Evolutionary conservation across 805 yeast species (phyloP), one percentile per base, ranked within the genome.

Genomic region (Yamadazyma akitaensis): DNA sequence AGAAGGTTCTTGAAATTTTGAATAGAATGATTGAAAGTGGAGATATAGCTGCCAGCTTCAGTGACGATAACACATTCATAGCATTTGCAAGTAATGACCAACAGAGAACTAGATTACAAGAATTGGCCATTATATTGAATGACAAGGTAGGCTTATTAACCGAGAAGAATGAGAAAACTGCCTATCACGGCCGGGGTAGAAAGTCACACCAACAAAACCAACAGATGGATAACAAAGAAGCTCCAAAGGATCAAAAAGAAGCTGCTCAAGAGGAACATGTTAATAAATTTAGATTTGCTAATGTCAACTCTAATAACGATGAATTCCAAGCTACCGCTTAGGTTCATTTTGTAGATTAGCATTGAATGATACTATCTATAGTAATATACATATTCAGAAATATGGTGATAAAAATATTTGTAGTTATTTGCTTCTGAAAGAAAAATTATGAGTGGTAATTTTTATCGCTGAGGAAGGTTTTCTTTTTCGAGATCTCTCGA

Each of bases 141-240:
- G 96, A 89, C 51, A 86, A 85, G 75, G 84, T 87, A 43, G 78
- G 77, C 47, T 81, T 84, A 59, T 76, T 89, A 55, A 79, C 85
- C 46, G 96, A 89, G 66, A 82, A 88, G 72, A 88, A 88, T 64
- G 96, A 88, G 67, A 82, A 88, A 65, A 77, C 88, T 44, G 85
- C 88, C 44, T 79, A 86, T 40, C 87, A 88, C 56, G 94, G 91
- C 38, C 83, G 79, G 65, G 68, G 73, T 43, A 67, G 70, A 55
- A 70, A 68, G 57, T 66, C 57, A 47, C 63, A 60, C 40, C 67
- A 62, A 50, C 82, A 72, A 56, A 69, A 59, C 51, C 70, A 64
- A 53, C 63, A 63, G 56, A 25, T 31, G 33, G 43, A 38, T 40
- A 37, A 62, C 55, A 67, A 60, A 46, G 63, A 61, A 42, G 61